Evolutionary conservation across 2,329 filamentous ascomycete species (phyloP), one percentile per base, ranked within the genome.

Genomic region (Colletotrichum sp.): DNA sequence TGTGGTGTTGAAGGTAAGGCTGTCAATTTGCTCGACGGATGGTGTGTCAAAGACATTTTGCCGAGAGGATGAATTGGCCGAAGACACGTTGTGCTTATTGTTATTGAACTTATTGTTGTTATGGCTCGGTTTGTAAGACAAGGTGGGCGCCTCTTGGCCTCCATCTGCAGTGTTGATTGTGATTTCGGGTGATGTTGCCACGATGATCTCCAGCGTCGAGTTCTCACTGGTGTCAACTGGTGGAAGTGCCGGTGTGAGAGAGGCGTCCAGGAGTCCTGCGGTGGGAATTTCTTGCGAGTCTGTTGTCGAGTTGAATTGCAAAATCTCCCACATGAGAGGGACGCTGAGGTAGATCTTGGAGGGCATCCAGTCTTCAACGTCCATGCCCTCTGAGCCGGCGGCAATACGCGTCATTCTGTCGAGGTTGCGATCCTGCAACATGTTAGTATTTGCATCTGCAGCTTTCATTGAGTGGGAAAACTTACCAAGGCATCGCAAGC

Each of bases 271-370:
- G 4, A 90, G 80, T 5, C 87, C 85, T 4, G 84, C 81, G 0
- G 81, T 81, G 1, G 86, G 81, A 2, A 82, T 80, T 15, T 85
- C 84, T 7, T 83, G 83, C 2, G 83, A 80, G 21, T 86, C 83
- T 0, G 84, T 81, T 9, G 82, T 82, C 34, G 83, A 88, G 78
- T 87, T 88, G 79, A 89, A 86, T 70, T 89, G 87, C 6, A 90
- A 80, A 12, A 89, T 86, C 49, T 89, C 87, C 88, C 88, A 90
- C 88, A 90, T 89, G 6, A 90, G 78, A 2, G 87, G 87, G 1
- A 89, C 87, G 75, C 87, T 89, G 44, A 90, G 87, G 77, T 89
- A 87, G 63, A 90, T 89, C 64, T 88, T 87, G 26, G 87, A 89
- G 0, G 88, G 88, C 81, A 89, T 87, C 88, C 88, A 89, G 78